Evolutionary conservation across 768 basidiomycete genomes (phyloP).

Genomic region (Epithele typhae): DNA sequence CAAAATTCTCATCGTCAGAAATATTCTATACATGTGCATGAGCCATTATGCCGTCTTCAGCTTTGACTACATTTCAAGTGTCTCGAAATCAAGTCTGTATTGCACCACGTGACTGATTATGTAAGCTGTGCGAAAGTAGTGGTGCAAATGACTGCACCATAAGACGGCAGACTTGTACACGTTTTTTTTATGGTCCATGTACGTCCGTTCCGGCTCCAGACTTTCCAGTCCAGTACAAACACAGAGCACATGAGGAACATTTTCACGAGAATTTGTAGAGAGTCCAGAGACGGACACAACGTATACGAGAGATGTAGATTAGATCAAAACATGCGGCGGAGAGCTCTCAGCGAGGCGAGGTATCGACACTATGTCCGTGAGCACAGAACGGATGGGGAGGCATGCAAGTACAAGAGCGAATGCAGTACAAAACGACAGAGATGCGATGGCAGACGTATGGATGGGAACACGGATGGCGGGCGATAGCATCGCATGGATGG

Average conservation of each 20-base stretch:
- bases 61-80: too few species aligned
- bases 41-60: too few species aligned
- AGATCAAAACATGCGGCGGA: not conserved
- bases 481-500: not conserved
- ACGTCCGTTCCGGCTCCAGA: too few species aligned
- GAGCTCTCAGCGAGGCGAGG: not conserved
- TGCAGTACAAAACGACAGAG: not conserved
- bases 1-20: too few species aligned
- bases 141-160: too few species aligned
- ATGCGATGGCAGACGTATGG: not conserved
- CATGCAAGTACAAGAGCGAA: not conserved
- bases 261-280: not conserved
- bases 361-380: not conserved
- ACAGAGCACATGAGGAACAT: not conserved
- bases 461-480: not conserved
- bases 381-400: not conserved
- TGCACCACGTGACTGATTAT: too few species aligned
- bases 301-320: not conserved
- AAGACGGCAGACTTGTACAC: too few species aligned
- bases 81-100: too few species aligned
- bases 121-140: too few species aligned
- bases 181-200: not conserved
- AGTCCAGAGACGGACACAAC: not conserved
- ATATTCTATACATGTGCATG: too few species aligned
- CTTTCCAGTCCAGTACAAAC: not conserved